Evolutionary conservation across 2,329 filamentous ascomycete species (phyloP), one percentile per base, ranked within the genome.

Genomic region (Curvularia sp.): DNA sequence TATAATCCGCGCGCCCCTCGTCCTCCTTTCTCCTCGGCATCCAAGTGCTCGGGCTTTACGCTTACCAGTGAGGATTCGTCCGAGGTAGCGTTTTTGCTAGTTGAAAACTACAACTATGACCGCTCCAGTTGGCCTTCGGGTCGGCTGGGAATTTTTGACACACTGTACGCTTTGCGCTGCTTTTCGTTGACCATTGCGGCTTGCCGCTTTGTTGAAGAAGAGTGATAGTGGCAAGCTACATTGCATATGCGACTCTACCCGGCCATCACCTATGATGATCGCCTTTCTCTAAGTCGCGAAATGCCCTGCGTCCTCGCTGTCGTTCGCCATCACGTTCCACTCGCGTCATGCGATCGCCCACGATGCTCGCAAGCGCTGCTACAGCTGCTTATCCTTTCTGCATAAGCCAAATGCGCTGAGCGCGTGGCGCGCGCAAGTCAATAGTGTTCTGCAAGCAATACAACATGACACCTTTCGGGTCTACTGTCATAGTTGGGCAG

Each of bases 11-110:
- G 23, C 32, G n/a, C 8, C 53, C 57, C 50, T 59, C 54, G 51
- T 56, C 51, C 49, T 52, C 28, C 52, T 48, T 36, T 41, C 34
- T 36, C 30, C 7, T 56, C 55, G 25, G 48, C 42, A 65, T 65
- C 65, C 51, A 54, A 55, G 86, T 89, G 87, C 87, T 88, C 80
- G 87, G 88, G 89, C 88, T 86, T 89, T 89, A 91, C 85, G 87
- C 86, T 86, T 88, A 86, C 86, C 88, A 89, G 87, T 92, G 89
- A 92, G 87, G 89, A 91, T 88, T 87, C 85, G 87, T 92, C 90
- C 87, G 90, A 92, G 88, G 87, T 86, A 85, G 86, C 85, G 84
- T 91, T 91, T 90, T 91, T 92, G 89, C 89, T 92, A 90, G 88
- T 91, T 91, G 89, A 90, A 90, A 91, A 90, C 89, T 91, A 90